Base-by-base conservation (phyloP, 2,329 filamentous ascomycete genomes). In the Mycosphaerella arachidis region DNA sequence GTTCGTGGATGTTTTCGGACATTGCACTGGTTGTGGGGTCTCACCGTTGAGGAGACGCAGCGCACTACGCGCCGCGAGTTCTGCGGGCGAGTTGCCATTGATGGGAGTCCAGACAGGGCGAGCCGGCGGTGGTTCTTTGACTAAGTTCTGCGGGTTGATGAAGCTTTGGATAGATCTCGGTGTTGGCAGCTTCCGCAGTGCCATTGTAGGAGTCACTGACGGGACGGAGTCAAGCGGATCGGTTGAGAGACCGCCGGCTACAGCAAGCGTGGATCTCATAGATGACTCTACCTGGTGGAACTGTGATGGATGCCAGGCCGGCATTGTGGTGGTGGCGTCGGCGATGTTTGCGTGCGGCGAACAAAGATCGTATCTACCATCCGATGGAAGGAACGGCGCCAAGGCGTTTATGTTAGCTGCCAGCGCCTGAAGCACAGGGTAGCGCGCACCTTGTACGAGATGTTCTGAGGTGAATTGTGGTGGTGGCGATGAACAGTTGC, bases 181-280 rank as follows among this genome's bases (percentile, higher is more conserved):
- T n/a, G 50, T 52, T 13, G 50, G 29, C 6, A 52, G 50, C 30
- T 30, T n/a, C 29, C 50, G 50, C 7, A n/a, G n/a, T 5, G 29
- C 50, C 5, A 6, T 52, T 6, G 50, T 35, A 1, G 30, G 50
- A 9, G 50, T 52, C 16, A 9, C 10, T 16, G 50, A 30, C 8
- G 30, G 29, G 8, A 16, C 7, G 5, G 16, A n/a, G 8, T 29
- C 27, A 18, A 16, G 16, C 4, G 10, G 50, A 33, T 52, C 8
- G 4, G 50, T 27, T 16, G 50, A 30, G 30, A 31, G 16, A 30
- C 29, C n/a, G 12, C n/a, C 10, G 10, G 50, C 30, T 12, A 18
- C 50, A n/a, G 35, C 20, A 16, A 58, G 51, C 4, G 57, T 59
- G 33, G 52, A 59, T 2, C 57, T 52, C 37, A 59, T 43, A 5